These are phyloP conservation scores for Leptomonas pyrrhocoris DNA, from an alignment of 208 protist species.

Conservation along the genomic window DNA sequence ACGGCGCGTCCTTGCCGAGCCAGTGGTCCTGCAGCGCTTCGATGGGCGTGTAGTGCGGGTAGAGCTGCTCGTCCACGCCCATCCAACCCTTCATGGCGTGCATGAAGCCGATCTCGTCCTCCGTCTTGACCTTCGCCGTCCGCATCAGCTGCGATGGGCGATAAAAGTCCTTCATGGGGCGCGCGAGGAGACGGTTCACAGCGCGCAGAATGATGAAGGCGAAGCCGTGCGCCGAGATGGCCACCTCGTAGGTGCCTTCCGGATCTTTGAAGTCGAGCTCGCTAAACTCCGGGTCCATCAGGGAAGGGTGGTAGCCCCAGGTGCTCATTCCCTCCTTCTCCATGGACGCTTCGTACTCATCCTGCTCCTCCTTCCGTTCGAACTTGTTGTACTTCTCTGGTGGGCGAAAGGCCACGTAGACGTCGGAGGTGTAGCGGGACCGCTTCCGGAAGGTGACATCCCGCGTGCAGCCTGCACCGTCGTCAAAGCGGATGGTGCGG, in stretches of 20 bases:
- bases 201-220: conserved; percentile 75
- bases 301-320: conserved; percentile 84
- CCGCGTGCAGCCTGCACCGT: conserved; percentile 66
- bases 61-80: conserved; percentile 82
- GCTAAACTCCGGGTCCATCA: conserved; percentile 90
- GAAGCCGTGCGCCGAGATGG: conserved; percentile 83
- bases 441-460: conserved; percentile 85
- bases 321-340: conserved; percentile 77
- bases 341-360: conserved; percentile 81
- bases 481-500: conserved; percentile 90
- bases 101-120: conserved; percentile 76
- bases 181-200: conserved; percentile 68
- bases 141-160: conserved; percentile 85
- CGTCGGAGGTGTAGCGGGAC: conserved; percentile 86
- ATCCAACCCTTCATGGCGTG: conserved; percentile 90
- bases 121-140: conserved; percentile 64
- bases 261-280: conserved; percentile 82
- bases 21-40: conserved; percentile 91
- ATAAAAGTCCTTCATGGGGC: conserved; percentile 88
- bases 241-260: conserved; percentile 78
- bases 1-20: conserved; percentile 87
- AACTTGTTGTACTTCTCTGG: conserved; percentile 84
- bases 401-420: conserved; percentile 83
- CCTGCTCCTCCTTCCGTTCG: conserved; percentile 67
- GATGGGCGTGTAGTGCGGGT: conserved; percentile 88